A percentile compares a stretch with the other conserved stretches of the same genome.
These are phyloP conservation scores for Irpex sp. DNA, from an alignment of 1,284 basidiomycete species.

Conservation along the genomic window DNA sequence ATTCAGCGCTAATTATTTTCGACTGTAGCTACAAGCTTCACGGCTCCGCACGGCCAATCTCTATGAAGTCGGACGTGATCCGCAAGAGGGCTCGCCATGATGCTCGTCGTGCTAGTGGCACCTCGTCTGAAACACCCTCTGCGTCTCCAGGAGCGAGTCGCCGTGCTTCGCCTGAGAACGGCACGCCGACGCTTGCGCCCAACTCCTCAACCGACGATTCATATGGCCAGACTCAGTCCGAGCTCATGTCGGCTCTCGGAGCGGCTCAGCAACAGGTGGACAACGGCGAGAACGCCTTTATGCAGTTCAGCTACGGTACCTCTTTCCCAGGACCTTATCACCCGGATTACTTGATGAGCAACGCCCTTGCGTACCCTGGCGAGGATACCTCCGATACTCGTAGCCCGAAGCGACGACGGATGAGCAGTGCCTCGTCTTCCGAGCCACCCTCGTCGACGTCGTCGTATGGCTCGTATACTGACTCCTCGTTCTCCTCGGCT, in stretches of 20 bases:
- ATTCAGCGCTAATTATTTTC: conserved; percentile 1
- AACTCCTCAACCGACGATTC: conserved; percentile 48
- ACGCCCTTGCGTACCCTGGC: conserved; percentile 47
- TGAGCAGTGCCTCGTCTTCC: conserved; percentile 71
- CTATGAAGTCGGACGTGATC: conserved; percentile 84
- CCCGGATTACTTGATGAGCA: conserved; percentile 53
- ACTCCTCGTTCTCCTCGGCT: conserved; percentile 36
- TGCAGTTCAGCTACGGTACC: conserved; percentile 22
- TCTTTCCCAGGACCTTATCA: conserved; percentile 68
- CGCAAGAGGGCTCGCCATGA: conserved; percentile 79
- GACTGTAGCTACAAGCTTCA: conserved; percentile 69
- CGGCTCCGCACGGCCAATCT: conserved; percentile 76
- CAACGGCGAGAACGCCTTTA: conserved; percentile 10
- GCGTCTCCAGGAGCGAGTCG: conserved; percentile 69
- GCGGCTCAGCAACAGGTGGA: conserved; percentile 23
- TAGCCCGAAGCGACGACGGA: conserved; percentile 59
- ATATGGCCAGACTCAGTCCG: conserved; percentile 45
- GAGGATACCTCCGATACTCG: conserved; percentile 47
- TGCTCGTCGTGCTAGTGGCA: conserved; percentile 49
- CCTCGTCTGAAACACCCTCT: conserved; percentile 58
- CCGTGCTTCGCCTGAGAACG: conserved; percentile 63
- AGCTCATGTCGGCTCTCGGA: conserved; percentile 61
- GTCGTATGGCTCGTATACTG: conserved; percentile 29
- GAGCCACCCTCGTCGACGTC: conserved; percentile 40
- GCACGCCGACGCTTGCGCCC: conserved; percentile 60